Conservation (phyloP, 1,139 yeast species). For the Blastobotrys petasosporus region DNA sequence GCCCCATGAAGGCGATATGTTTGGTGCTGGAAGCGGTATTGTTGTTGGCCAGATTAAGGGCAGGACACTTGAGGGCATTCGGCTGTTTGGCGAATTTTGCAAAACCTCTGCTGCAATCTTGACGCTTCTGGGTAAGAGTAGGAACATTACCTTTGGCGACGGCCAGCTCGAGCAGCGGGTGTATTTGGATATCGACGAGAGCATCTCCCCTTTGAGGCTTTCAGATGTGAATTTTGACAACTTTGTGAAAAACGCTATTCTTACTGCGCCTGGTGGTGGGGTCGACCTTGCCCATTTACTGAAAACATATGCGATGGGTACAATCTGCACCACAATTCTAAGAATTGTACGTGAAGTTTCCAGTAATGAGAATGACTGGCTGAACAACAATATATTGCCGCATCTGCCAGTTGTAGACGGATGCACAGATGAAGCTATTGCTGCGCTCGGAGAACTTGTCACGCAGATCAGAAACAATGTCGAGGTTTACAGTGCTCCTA, state of each 20-base stretch:
- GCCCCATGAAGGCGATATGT: slow-evolving; percentile 30
- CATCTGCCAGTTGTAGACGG: slow-evolving; percentile 20
- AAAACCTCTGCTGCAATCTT: slow-evolving; percentile 12
- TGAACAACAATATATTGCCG: slow-evolving; percentile 17
- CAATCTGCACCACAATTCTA: slow-evolving; percentile 19
- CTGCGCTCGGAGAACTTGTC: slow-evolving; percentile 17
- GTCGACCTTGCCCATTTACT: slow-evolving; percentile 20
- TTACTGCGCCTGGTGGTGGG: slow-evolving; percentile 22
- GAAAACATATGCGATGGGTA: slow-evolving; percentile 19
- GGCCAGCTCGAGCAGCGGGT: background rate
- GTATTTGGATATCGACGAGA: background rate
- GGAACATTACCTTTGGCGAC: background rate
- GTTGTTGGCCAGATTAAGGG: slow-evolving; percentile 55
- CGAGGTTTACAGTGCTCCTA: slow-evolving; percentile 8
- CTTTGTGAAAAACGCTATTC: slow-evolving; percentile 22
- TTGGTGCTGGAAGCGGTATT: slow-evolving; percentile 30
- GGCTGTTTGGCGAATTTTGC: slow-evolving; percentile 41
- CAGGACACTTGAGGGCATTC: slow-evolving; percentile 43
- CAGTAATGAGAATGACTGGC: slow-evolving; percentile 18
- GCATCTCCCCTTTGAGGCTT: slow-evolving; percentile 8
- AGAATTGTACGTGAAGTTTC: slow-evolving; percentile 17
- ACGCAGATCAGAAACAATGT: slow-evolving; percentile 16
- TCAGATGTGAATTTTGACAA: slow-evolving; percentile 18
- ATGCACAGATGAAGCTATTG: slow-evolving; percentile 14
- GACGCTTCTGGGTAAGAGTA: background rate